Evolutionary conservation across 345 rosid genomes (phyloP).

Genomic region (Physaria fendleri): DNA sequence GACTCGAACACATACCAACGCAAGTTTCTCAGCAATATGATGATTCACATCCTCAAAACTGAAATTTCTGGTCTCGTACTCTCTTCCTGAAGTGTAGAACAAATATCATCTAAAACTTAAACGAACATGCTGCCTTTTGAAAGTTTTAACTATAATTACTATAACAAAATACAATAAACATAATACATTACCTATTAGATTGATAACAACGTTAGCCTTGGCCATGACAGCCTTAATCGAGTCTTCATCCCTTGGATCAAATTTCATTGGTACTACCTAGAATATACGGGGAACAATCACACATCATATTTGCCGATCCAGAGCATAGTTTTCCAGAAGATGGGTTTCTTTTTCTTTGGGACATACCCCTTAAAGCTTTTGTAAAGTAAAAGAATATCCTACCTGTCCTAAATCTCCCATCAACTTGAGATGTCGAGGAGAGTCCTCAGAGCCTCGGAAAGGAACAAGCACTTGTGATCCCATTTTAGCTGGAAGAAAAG

Average conservation of each 20-base stretch:
- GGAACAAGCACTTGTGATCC: constrained; percentile 98
- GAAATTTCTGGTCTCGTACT: constrained; percentile 86
- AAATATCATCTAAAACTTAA: constrained; percentile 1
- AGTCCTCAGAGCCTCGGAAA: constrained; percentile 91
- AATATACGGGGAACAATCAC: constrained; percentile 7
- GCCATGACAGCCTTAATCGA: constrained; percentile 98
- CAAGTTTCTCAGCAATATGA: constrained; percentile 74
- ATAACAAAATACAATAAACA: not conserved
- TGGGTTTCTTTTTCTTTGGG: not conserved
- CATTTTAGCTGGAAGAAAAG: constrained; percentile 63
- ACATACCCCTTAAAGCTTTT: not conserved
- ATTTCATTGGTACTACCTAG: constrained; percentile 96
- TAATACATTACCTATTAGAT: constrained; percentile 65
- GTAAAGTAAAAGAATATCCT: constrained; percentile 5
- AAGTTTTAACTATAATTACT: not conserved
- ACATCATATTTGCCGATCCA: not conserved
- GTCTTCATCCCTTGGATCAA: constrained; percentile 79
- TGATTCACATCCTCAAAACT: constrained; percentile 95
- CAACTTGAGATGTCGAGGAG: constrained; percentile 87
- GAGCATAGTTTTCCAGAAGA: not conserved
- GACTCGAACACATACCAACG: constrained; percentile 46
- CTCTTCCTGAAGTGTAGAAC: constrained; percentile 57
- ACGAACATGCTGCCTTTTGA: not conserved
- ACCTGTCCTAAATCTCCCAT: constrained; percentile 99
- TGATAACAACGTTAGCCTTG: constrained; percentile 95